Evolutionary conservation across 2,329 filamentous ascomycete genomes (phyloP).

Genomic region (Epichloe brachyelytri): DNA sequence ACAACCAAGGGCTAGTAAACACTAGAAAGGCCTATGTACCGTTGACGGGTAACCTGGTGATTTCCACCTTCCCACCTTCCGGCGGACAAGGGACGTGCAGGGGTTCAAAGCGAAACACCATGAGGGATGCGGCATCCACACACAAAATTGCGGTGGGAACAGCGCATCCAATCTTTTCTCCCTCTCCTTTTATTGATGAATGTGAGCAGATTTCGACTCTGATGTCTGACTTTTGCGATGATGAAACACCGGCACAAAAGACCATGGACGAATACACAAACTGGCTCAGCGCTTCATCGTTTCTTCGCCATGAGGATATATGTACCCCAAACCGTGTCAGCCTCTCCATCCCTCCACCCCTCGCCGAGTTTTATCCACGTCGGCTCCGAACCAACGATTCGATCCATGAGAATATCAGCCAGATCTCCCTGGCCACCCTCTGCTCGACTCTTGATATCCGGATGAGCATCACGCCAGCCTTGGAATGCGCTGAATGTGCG

Average conservation of each 20-base stretch:
- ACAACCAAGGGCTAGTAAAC: too few species aligned
- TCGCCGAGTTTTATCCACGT: conserved; percentile 36
- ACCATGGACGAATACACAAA: too few species aligned
- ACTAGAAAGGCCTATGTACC: too few species aligned
- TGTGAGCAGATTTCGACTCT: too few species aligned
- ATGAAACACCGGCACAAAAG: too few species aligned
- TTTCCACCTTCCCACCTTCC: background rate
- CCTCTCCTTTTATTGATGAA: too few species aligned
- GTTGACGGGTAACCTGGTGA: background rate
- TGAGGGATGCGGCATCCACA: conserved; percentile 6
- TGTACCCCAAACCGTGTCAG: conserved; percentile 49
- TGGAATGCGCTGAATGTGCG: conserved; percentile 48
- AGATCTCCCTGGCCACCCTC: conserved; percentile 48
- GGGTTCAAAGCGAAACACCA: conserved; percentile 4
- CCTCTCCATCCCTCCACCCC: conserved; percentile 38
- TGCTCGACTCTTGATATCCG: conserved; percentile 31
- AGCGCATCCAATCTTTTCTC: background rate
- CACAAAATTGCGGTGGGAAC: background rate
- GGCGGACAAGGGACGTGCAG: background rate
- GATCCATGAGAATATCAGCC: conserved; percentile 48
- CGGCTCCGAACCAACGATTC: conserved; percentile 39
- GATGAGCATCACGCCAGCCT: conserved; percentile 44
- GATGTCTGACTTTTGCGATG: too few species aligned
- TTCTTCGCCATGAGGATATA: conserved; percentile 43
- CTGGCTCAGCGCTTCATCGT: conserved; percentile 4